Percentiles rank a stretch among this genome's conserved stretches.
Evolutionary conservation across 192 early-diverging fungal species (phyloP).

Genomic region (Rhizophagus clarus): DNA sequence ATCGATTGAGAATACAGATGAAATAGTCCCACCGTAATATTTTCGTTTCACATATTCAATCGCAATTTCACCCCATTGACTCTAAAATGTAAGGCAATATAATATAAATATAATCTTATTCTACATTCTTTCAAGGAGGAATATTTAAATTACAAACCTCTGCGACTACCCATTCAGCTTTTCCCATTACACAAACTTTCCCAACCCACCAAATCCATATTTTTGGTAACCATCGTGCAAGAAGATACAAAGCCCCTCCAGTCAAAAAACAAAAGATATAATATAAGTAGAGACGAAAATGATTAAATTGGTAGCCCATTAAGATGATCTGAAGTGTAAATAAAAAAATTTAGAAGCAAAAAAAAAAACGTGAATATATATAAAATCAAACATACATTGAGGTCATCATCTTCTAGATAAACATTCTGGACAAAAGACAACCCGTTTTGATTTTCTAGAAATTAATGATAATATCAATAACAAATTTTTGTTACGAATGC

Average conservation of each 20-base stretch:
- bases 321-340: conserved; percentile 46
- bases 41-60: conserved; percentile 56
- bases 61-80: conserved; percentile 64
- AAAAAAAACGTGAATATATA: neutral
- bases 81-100: conserved; percentile 38
- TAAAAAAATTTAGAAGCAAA: neutral
- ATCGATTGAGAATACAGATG: conserved; percentile 64
- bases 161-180: conserved; percentile 75
- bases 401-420: conserved; percentile 72
- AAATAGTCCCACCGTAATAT: conserved; percentile 67
- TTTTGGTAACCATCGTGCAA: conserved; percentile 85
- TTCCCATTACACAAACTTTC: conserved; percentile 59
- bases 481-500: too few relatives aligned
- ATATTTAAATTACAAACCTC: conserved; percentile 39
- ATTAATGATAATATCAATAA: too few relatives aligned
- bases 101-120: neutral
- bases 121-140: neutral
- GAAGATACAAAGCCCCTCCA: conserved; percentile 69
- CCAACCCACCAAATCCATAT: conserved; percentile 75
- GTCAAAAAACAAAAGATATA: conserved; percentile 65
- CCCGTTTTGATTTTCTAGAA: neutral
- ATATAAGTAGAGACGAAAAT: conserved; percentile 59
- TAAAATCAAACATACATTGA: conserved; percentile 42
- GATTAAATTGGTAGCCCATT: conserved; percentile 63
- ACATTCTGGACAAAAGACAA: conserved; percentile 38